Evolutionary conservation across 2,329 filamentous ascomycete genomes (phyloP), one percentile per base, ranked within the genome.

Genomic region (Talaromyces sp.): DNA sequence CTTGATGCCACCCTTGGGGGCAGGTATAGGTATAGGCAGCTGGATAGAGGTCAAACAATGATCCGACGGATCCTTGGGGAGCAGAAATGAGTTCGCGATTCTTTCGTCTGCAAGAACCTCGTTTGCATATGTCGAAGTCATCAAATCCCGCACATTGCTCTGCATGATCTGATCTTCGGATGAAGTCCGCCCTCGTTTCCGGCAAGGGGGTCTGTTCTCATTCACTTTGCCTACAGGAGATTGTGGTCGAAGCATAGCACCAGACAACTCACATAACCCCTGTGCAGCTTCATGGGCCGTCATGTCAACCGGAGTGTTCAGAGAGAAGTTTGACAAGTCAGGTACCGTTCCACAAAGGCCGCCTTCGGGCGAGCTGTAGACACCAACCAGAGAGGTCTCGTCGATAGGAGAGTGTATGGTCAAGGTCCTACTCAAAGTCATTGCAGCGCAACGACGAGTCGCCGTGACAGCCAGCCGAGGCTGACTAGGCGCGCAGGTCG

Each of bases 221-320:
- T 56, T 28, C 10, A 50, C 33, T 28, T 66, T 40, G 8, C 59
- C 56, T 17, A 52, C 31, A 9, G 61, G 48, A 40, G 61, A 60
- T 19, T 63, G 56, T 7, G 60, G 52, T 25, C 62, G 67, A 17
- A 68, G 64, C 8, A 68, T 60, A 19, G 70, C 69, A 13, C 71
- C 70, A 21, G 74, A 74, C 39, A 76, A 64, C 60, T 73, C 72
- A 59, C 74, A 76, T 25, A 76, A 66, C 41, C 74, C 73, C 61
- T 71, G 73, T 19, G 74, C 74, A 3, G 74, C 74, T 62, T 75
- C 73, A 33, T 69, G 72, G 28, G 68, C 63, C 52, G 40, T 63
- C 53, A 66, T 59, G 39, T 72, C 69, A 10, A 67, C 61, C 2
- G 70, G 64, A 9, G 69, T 67, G 43, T 67, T 66, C 60, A 75